These are phyloP conservation scores for Malus orientalis DNA, from an alignment of 306 rosid genomes.

Conservation along the genomic window DNA sequence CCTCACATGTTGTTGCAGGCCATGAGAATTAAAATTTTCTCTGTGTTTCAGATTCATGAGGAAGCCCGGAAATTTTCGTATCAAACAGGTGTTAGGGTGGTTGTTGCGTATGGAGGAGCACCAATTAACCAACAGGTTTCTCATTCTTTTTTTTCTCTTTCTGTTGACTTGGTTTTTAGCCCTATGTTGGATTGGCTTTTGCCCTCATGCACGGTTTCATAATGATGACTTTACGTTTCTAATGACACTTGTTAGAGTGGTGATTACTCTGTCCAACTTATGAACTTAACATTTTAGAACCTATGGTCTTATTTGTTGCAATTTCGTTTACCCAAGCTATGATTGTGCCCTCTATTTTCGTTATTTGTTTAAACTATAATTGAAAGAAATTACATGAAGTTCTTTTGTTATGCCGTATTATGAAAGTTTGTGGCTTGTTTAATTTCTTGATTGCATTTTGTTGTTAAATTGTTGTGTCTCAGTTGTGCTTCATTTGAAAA, in stretches of 20 bases:
- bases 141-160: neutral
- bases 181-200: neutral
- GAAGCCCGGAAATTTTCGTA: slow-evolving; percentile 65
- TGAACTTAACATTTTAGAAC: neutral
- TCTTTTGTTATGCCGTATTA: neutral
- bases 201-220: neutral
- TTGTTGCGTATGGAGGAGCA: slow-evolving; percentile 91
- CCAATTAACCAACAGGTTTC: slow-evolving; percentile 80
- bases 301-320: neutral
- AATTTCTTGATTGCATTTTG: neutral
- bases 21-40: slow-evolving; percentile 1
- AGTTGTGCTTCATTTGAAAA: neutral
- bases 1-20: neutral
- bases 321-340: neutral
- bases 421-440: neutral
- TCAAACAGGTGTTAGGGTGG: slow-evolving; percentile 87
- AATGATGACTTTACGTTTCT: neutral
- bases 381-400: neutral
- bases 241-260: neutral
- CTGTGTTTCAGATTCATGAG: slow-evolving; percentile 63
- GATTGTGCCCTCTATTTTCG: neutral
- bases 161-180: neutral
- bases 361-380: neutral
- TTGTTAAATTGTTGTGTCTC: neutral
- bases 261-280: neutral